Base-by-base conservation (phyloP, 495 filamentous ascomycete genomes). In the Immersiella caudata region DNA sequence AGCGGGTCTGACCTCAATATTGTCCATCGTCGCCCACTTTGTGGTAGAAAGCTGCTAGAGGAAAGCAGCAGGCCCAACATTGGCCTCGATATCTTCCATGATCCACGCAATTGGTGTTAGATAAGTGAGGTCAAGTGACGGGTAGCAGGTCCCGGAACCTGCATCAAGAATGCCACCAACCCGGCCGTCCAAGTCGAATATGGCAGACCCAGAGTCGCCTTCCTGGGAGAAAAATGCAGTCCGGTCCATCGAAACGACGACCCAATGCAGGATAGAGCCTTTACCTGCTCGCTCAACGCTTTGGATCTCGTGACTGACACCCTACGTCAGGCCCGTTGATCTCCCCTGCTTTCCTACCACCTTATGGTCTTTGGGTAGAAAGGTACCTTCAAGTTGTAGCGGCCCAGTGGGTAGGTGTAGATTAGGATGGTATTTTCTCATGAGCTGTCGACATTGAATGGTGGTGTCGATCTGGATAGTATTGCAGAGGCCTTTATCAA, bases 241-340 rank as follows among this genome's bases (percentile, higher is more conserved):
- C 12, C 29, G 18, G 26, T 25, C 57, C 18, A 60, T 25, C 18
- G 25, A 14, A 11, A 60, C 21, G 35, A 60, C 35, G 16, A 60
- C 57, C 29, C 57, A 33, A n/a, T 60, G 57, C n/a, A 22, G 57
- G 35, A 60, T 29, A 33, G 9, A 35, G 57, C 57, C 57, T 25
- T 60, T 60, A 35, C 25, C 35, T n/a, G 29, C 27, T 4, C 57
- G 57, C 57, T 22, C 18, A 25, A 60, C 57, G 29, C 57, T 60
- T 60, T 60, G 57, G 57, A 60, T 60, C 57, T 60, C 57, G 26
- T 60, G 18, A n/a, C 57, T 60, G 57, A 60, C 57, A 60, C 57
- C 57, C 57, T 60, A 60, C 22, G 57, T 35, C 57, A 60, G 57
- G 24, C 29, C 29, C 24, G 57, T 60, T 18, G 57, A 22, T 25